Evolutionary conservation across 75 land plant genomes (phyloP), one percentile per base, ranked within the genome.

Genomic region (Chamaecyparis obtusa): DNA sequence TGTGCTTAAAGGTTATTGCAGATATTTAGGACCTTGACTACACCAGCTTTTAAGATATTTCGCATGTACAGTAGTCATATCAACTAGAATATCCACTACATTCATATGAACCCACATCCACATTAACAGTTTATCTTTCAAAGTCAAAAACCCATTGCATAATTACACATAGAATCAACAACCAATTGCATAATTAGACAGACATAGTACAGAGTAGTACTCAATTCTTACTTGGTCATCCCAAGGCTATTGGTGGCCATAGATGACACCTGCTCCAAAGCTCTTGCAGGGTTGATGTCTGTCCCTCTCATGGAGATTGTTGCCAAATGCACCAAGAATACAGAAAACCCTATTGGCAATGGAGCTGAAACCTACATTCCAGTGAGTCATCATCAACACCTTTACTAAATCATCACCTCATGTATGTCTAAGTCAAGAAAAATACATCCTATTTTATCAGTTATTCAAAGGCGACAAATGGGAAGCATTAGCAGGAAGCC

Each of bases 81-180:
- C n/a, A 48, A 92, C 94, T 94, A 93, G 92, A 93, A 93, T 41
- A 93, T 93, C 94, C 94, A 93, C 94, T 93, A 91, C 88, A 86
- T 54, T 10, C 36, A 27, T 69, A 84, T 13, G n/a, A 6, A 37
- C 9, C 41, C 44, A 56, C 17, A 83, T 2, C 3, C 60, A 86
- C 41, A 75, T 33, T 24, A 24, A 21, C 46, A 80, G 8, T 17
- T 24, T 16, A 1, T 9, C 16, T 33, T 17, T 35, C 0, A 14
- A 56, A 49, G 8, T 24, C 14, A 17, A 17, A 5, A 83, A 27
- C 16, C 30, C 19, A 75, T 33, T n/a, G n/a, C n/a, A n/a, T n/a
- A n/a, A n/a, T n/a, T n/a, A n/a, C n/a, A n/a, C n/a, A n/a, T n/a
- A n/a, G n/a, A n/a, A n/a, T n/a, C n/a, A n/a, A n/a, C n/a, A n/a